Evolutionary conservation across 257 asterid species (phyloP).

Genomic region (Solanum sparsipilum): DNA sequence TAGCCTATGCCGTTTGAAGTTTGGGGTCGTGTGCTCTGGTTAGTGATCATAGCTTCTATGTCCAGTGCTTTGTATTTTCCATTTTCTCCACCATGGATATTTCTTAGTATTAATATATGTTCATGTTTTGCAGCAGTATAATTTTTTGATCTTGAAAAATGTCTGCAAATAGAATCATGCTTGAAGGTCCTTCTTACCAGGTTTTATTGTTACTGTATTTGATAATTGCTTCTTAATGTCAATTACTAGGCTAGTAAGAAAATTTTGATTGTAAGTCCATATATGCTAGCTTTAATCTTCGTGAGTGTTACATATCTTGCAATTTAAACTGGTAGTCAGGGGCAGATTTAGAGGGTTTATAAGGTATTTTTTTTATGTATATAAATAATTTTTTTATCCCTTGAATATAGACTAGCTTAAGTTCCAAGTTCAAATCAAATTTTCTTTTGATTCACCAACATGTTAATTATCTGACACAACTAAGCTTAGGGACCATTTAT

Average conservation of each 20-base stretch:
- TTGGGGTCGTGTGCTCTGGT: neutral
- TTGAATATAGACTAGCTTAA: neutral
- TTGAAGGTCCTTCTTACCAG: neutral
- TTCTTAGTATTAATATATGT: neutral
- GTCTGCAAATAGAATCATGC: neutral
- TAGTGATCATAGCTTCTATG: neutral
- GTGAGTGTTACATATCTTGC: neutral
- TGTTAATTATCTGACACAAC: neutral
- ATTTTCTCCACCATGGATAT: neutral
- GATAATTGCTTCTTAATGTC: neutral
- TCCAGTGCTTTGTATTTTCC: neutral
- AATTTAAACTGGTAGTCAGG: neutral
- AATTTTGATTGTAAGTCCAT: neutral
- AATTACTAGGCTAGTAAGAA: neutral
- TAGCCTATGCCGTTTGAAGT: neutral
- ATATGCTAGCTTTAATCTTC: neutral
- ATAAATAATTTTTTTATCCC: neutral
- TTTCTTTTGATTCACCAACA: neutral
- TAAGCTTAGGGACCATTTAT: neutral
- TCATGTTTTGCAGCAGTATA: neutral
- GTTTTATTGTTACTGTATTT: neutral
- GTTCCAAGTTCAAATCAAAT: neutral
- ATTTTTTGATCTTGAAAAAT: neutral
- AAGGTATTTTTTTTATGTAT: no score
- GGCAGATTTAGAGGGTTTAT: neutral